phyloP scores from a whole-genome alignment of 2,329 filamentous ascomycete species.

The Exophiala calicioides region DNA sequence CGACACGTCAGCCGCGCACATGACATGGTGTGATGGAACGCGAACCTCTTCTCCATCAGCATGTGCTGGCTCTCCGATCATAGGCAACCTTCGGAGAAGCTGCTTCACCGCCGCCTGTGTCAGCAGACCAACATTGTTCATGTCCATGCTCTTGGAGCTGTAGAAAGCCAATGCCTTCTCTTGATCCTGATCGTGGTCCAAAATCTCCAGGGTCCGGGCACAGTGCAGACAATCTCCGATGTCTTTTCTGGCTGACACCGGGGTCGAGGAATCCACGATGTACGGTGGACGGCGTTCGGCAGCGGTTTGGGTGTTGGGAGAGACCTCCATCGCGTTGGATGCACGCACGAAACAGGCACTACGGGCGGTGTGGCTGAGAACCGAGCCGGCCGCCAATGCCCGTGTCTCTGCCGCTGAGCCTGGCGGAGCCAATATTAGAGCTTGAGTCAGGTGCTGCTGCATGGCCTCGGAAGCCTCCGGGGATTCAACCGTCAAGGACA shows the following conservation, averaged over 20 bases:
- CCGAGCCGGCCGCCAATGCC: conserved; percentile 59
- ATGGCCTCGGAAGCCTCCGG: conserved; percentile 47
- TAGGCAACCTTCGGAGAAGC: conserved; percentile 25
- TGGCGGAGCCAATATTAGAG: conserved; percentile 72
- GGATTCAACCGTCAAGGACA: conserved; percentile 59
- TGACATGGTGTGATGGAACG: conserved; percentile 16
- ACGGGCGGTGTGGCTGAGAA: conserved; percentile 56
- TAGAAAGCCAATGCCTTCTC: conserved; percentile 37
- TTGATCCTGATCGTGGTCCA: conserved; percentile 41
- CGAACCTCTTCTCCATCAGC: conserved; percentile 27
- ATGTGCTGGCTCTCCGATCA: conserved; percentile 10
- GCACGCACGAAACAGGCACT: conserved; percentile 37
- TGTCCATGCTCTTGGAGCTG: conserved; percentile 35
- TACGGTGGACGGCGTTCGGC: conserved; percentile 35
- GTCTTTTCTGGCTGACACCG: conserved; percentile 52
- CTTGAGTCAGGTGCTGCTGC: conserved; percentile 63
- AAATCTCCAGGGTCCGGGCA: conserved; percentile 59
- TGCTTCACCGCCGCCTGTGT: conserved; percentile 25
- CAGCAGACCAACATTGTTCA: conserved; percentile 30
- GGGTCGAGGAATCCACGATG: conserved; percentile 57
- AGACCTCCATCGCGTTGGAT: conserved; percentile 53
- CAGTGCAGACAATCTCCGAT: conserved; percentile 60
- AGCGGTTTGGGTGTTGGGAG: conserved; percentile 28
- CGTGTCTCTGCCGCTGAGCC: conserved; percentile 69
- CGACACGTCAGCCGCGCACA: conserved; percentile 21